Base-by-base conservation (phyloP, 2,329 filamentous ascomycete genomes). In the Pseudonectria buxi region DNA sequence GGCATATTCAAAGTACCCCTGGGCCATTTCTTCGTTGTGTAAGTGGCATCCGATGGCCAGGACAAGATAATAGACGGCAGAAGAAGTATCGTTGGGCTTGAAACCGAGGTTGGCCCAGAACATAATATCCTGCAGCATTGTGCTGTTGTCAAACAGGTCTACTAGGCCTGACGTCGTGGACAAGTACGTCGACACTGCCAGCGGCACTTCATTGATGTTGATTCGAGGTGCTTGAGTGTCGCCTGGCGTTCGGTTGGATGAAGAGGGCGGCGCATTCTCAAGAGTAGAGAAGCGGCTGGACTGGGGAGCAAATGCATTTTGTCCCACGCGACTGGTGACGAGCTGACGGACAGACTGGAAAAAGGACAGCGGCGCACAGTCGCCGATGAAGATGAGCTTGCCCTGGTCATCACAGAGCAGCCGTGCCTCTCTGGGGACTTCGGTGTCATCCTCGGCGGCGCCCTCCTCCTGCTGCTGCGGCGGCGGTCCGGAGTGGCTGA, bases 321-420 rank as follows among this genome's bases (percentile, higher is more conserved):
- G 59, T 13, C 71, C 70, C 24, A 74, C 64, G 6, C 64, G 57
- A 0, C 59, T 64, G 0, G 65, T 72, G 14, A 75, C 69, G 13
- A 76, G 62, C 44, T 72, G 65, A 2, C 71, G 61, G 6, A 75
- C 66, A 0, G 69, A 73, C 43, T 74, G 71, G 44, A 75, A 75
- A 41, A 76, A 69, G 0, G 71, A 75, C 14, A 76, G 54, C 1
- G 72, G 72, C 4, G 72, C 72, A 43, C 71, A 75, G 47, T 76
- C 72, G 5, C 72, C 72, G 15, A 75, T 70, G 47, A 76, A 76
- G 22, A 72, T 69, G 14, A 74, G 50, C 45, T 73, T 73, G 1
- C 72, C 72, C 37, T 72, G 68, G 1, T 68, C 63, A 41, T 76
- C 72, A 28, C 66, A 66, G 0, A 75, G 55, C 5, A 75, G 55